Base-by-base conservation (phyloP, 306 rosid species). In the Dalbergia cultrata region DNA sequence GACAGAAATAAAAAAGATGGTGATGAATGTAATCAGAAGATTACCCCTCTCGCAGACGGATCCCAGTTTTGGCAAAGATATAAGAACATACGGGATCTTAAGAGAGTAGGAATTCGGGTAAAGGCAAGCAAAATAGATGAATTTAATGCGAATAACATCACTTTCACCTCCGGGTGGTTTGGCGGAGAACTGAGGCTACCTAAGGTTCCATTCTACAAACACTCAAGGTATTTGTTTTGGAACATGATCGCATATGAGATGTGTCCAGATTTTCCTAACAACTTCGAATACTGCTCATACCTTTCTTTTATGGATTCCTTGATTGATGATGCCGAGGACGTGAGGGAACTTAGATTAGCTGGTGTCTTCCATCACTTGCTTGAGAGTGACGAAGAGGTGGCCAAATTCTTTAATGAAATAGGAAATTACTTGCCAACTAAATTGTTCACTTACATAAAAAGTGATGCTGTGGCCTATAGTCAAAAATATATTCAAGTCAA, bases 1-100 rank as follows among this genome's bases (percentile, higher is more conserved):
- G 34, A 18, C 13, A 18, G 4, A 3, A 9, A 57, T 9, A n/a
- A n/a, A n/a, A 34, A 34, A 3, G 13, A 18, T 13, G 62, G 13
- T 16, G 33, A 8, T 8, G 39, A 35, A 35, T 5, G 3, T 6
- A 6, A 35, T 35, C 39, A 35, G 5, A 35, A 2, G 4, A 5
- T 6, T 35, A 2, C 6, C 5, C 6, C 6, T 35, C 4, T 5
- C 39, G 0, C 4, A 0, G 39, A 35, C 2, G 13, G 5, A 57
- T 8, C 10, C 0, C 5, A 5, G 0, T 31, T 62, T 62, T 44
- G 67, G 67, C 43, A 8, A n/a, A 35, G 26, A 39, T 65, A 65
- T 9, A 65, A 37, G 49, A 65, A 65, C 70, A 37, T 65, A 14
- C 50, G 49, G 1, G 70, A 65, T 17, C 50, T 65, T 16, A 65